Conservation (phyloP, 2,329 filamentous ascomycete species). For the Hypoxylon sp. region DNA sequence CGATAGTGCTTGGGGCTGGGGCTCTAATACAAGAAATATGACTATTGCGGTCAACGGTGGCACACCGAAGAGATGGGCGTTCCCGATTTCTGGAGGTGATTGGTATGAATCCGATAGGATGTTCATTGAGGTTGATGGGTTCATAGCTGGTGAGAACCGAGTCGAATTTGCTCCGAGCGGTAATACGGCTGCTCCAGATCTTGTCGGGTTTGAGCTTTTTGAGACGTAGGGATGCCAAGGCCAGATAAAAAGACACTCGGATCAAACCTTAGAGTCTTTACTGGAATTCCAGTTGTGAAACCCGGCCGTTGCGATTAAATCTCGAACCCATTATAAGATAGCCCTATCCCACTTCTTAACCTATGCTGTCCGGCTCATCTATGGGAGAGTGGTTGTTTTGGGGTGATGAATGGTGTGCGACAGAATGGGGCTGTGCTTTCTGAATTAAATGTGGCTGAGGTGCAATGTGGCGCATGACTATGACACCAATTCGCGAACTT, state of each 20-base stretch:
- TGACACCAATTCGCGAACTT: not conserved
- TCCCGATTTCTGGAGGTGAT: constrained; percentile 63
- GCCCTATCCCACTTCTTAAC: too few relatives aligned
- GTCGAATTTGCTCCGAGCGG: constrained; percentile 54
- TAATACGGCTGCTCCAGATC: constrained; percentile 56
- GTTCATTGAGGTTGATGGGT: constrained; percentile 61
- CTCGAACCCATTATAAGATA: too few relatives aligned
- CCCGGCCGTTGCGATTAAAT: too few relatives aligned
- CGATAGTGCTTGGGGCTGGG: constrained; percentile 57
- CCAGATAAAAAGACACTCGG: too few relatives aligned
- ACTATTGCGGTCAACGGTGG: constrained; percentile 63
- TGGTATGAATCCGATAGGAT: constrained; percentile 65
- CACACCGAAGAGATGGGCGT: constrained; percentile 60
- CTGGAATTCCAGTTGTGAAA: too few relatives aligned
- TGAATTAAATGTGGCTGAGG: constrained; percentile 13
- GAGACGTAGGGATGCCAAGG: constrained; percentile 35
- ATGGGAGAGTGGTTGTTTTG: too few relatives aligned
- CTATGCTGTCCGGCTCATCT: too few relatives aligned
- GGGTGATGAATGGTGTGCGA: too few relatives aligned
- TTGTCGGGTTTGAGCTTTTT: constrained; percentile 59
- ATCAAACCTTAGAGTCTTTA: too few relatives aligned
- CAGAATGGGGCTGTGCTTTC: constrained; percentile 6
- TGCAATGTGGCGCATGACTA: constrained; percentile 9
- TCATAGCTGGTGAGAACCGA: constrained; percentile 57
- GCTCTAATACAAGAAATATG: constrained; percentile 64